Evolutionary conservation across 2,329 filamentous ascomycete genomes (phyloP), one percentile per base, ranked within the genome.

Genomic region (Neurospora sp.): DNA sequence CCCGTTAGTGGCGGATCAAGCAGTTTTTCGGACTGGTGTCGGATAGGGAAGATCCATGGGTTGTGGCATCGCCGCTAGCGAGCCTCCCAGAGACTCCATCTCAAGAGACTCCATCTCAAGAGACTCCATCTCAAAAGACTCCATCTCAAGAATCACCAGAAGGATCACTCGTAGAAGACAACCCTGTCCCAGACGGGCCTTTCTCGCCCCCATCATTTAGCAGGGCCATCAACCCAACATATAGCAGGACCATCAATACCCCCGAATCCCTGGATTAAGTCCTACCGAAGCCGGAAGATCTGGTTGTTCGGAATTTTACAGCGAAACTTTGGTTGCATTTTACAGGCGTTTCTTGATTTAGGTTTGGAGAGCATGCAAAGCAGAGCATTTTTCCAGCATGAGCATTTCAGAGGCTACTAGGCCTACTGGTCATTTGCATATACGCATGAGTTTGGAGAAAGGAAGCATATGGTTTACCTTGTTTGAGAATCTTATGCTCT

Each of bases 1-100:
- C 77, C 68, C 52, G 74, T 19, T 73, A 74, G 69, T 52, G 43
- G 41, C 67, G 67, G 33, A 36, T 15, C 0, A 62, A n/a, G 52
- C 52, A 62, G 12, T 36, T 62, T 36, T 36, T 62, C 28, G 52
- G 23, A 62, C 52, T 62, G 28, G 52, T 62, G 12, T 36, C 52
- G 12, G 23, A 62, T 33, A 10, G 15, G 12, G 28, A 33, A 10
- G 28, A 36, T 62, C 6, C 23, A 62, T 62, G 15, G 23, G 52
- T 6, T 62, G 28, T 62, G 15, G 52, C 52, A 57, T 17, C 12
- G 23, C 23, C 23, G 23, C 6, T 17, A 33, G 46, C 23, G 15
- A 62, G 52, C 2, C 23, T 36, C 28, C 15, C 28, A 33, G 28
- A 62, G 28, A 17, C 23, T 17, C 8, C 23, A 36, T 28, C 52